phyloP scores from a whole-genome alignment of 1,284 basidiomycete genomes.

The Filobasidium uniguttulatum region DNA sequence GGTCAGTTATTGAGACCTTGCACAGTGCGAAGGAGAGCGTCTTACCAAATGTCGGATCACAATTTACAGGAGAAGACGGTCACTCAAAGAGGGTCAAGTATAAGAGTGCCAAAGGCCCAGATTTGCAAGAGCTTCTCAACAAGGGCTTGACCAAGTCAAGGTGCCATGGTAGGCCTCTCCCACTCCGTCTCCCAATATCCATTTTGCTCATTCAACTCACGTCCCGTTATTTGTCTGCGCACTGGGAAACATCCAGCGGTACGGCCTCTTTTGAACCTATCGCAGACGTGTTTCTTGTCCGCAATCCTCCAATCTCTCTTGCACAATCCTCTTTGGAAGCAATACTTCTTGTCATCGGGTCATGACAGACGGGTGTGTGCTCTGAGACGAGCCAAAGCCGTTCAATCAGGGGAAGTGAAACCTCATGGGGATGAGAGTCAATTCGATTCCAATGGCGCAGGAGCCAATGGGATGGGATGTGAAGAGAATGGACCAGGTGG shows the following conservation, averaged over 20 bases:
- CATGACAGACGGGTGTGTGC: constrained; percentile 60
- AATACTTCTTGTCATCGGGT: constrained; percentile 78
- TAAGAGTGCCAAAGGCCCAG: too few relatives aligned
- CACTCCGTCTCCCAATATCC: too few relatives aligned
- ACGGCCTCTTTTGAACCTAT: constrained; percentile 73
- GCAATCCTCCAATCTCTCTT: constrained; percentile 84
- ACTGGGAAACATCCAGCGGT: too few relatives aligned
- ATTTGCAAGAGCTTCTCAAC: too few relatives aligned
- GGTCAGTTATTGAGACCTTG: constrained; percentile 7
- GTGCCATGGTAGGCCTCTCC: too few relatives aligned
- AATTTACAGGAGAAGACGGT: constrained; percentile 27
- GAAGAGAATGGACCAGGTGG: constrained; percentile 1
- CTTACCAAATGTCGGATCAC: not conserved
- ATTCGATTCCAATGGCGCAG: too few relatives aligned
- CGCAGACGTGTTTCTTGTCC: constrained; percentile 86
- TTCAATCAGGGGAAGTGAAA: not conserved
- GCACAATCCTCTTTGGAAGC: constrained; percentile 79
- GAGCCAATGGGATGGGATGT: not conserved
- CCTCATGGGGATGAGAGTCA: not conserved
- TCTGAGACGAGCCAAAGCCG: constrained; percentile 16
- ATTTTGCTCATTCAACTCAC: too few relatives aligned
- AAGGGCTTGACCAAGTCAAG: too few relatives aligned
- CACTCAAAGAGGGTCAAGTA: constrained; percentile 22
- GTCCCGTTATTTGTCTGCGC: too few relatives aligned
- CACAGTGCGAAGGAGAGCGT: too few relatives aligned